These are phyloP conservation scores for Fagopyrum esculentum DNA, from an alignment of 148 eudicot genomes.

Conservation along the genomic window DNA sequence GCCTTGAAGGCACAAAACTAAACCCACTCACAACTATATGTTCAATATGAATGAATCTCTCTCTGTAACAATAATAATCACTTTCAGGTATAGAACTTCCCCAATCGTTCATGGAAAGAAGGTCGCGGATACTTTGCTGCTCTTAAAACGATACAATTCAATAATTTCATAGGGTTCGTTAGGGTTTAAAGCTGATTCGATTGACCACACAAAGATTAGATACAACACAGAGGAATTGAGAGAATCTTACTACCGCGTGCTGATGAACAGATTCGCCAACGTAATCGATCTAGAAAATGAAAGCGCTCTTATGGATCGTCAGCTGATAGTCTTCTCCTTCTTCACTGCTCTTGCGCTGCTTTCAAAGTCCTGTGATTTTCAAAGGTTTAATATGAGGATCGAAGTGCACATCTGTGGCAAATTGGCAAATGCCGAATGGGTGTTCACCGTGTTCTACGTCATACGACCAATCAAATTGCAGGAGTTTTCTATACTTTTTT, in stretches of 20 bases:
- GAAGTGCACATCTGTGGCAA: background rate
- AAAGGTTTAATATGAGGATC: background rate
- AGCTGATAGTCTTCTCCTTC: background rate
- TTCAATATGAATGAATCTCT: background rate
- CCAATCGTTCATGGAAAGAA: background rate
- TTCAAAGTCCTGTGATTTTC: background rate
- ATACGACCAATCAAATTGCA: slow-evolving; percentile 3
- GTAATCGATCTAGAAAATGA: background rate
- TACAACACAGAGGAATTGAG: background rate
- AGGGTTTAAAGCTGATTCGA: slow-evolving; percentile 1
- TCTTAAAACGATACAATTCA: background rate
- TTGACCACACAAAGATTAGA: background rate
- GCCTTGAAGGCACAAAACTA: background rate
- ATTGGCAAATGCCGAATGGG: background rate
- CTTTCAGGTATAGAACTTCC: background rate
- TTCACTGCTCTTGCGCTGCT: background rate
- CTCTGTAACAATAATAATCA: background rate
- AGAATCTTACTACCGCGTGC: background rate
- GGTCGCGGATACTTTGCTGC: background rate
- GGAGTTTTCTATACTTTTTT: background rate
- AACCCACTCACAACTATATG: background rate
- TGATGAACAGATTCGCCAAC: background rate
- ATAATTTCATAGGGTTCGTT: background rate
- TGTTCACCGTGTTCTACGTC: background rate
- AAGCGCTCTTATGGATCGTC: background rate